Base-by-base conservation (phyloP, 2,329 filamentous ascomycete species). In the Cladorrhinum sp. region DNA sequence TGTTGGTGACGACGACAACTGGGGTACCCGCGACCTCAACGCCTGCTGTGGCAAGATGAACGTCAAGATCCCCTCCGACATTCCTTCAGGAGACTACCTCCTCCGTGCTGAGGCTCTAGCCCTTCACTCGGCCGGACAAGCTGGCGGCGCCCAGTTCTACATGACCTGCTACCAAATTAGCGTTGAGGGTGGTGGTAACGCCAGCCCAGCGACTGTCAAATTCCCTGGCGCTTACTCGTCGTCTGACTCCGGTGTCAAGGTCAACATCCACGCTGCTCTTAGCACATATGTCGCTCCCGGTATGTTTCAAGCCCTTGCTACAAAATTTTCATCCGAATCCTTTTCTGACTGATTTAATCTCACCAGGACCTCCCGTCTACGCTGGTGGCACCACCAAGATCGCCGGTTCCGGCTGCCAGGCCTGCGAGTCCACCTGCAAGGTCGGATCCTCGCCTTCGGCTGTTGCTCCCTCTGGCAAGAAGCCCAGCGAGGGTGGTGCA, bases 101-200 rank as follows among this genome's bases (percentile, higher is more conserved):
- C 69, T 82, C 18, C 73, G 80, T n/a, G 78, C 79, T 29, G 79
- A 82, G 69, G 76, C 76, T 13, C 75, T 82, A 52, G 79, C 79
- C 12, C 71, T 82, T 41, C 79, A 82, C 66, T 72, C 75, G 9
- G 79, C 78, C 9, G 69, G 69, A 2, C 66, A 66, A 2, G 48
- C 65, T 2, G 71, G 65, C 50, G 71, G 71, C 1, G 74, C 73
- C 0, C 74, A 76, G 64, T 71, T 76, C 29, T 76, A 75, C 68
- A 73, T 76, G 69, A 73, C 68, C 2, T 76, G 74, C 68, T 76
- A 70, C 65, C 74, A 76, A 67, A 67, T 75, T 50, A 71, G 69
- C 23, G 66, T 74, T 12, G 66, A 64, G 20, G 70, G 69, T 13
- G 74, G 63, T 55, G 71, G 71, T 2, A 66, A 64, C n/a, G 67